Evolutionary conservation across 306 rosid genomes (phyloP), one percentile per base, ranked within the genome.

Genomic region (Castanea sativa): DNA sequence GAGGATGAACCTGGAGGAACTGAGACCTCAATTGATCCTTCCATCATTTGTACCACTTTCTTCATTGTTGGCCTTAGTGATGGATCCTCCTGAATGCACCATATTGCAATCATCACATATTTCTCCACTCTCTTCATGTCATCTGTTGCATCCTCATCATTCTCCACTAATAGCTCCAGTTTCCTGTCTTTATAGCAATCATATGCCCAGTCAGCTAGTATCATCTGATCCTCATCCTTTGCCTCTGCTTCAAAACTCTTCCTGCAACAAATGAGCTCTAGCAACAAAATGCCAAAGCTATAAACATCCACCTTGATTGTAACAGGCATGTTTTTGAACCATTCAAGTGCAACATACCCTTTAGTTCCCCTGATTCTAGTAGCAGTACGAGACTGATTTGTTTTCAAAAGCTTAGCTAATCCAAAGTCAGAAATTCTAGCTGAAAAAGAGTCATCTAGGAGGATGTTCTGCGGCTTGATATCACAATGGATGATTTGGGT

Each of bases 41-140:
- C 90, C 12, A 87, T 83, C 87, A 87, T 81, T 4, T 67, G 85
- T 3, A 74, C 18, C 9, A 81, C 82, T 60, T 78, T 73, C 73
- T 81, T 81, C 86, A 87, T 87, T 29, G 80, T 59, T 1, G 86
- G 86, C 52, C 90, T 78, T 1, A 84, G 49, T 0, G 80, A 75
- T 5, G 90, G 90, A 45, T 87, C 81, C 67, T 79, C 86, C 20
- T 84, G 86, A 18, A 87, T 79, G 73, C 90, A 84, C 90, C 88
- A 87, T 2, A 87, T 4, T 16, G 86, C 90, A 13, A 79, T 53
- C 86, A 69, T 84, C 15, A 87, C 73, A 20, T 41, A 61, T 55
- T 71, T 87, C 74, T 81, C 76, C 19, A 84, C 27, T 60, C 9
- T 69, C 49, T 63, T 78, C 30, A 80, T 29, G 67, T 86, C 89